A percentile compares a stretch with the other conserved stretches of the same genome.
Conservation (phyloP, 1,284 basidiomycete species). For the Fistulinella cinereoalba region DNA sequence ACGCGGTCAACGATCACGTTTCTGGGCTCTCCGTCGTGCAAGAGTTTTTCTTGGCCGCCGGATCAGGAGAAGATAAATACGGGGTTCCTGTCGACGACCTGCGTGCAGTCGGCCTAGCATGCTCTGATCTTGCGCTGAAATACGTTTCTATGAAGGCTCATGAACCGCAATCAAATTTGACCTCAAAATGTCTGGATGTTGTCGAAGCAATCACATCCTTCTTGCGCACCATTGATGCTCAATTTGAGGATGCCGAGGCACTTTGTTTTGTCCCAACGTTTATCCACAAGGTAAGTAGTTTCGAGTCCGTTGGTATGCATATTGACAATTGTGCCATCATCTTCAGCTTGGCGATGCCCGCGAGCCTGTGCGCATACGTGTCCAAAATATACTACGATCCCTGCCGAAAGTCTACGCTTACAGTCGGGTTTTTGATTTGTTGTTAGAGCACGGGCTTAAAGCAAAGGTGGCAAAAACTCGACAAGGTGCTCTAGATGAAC, state of each 20-base stretch:
- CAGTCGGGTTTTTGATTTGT: slow-evolving; percentile 83
- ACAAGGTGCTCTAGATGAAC: slow-evolving; percentile 81
- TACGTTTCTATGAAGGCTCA: slow-evolving; percentile 90
- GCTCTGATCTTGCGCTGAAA: slow-evolving; percentile 91
- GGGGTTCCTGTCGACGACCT: slow-evolving; percentile 53
- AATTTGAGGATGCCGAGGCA: slow-evolving; percentile 87
- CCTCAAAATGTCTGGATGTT: slow-evolving; percentile 87
- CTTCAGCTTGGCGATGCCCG: slow-evolving; percentile 76
- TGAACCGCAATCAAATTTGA: slow-evolving; percentile 91
- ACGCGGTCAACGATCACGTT: slow-evolving; percentile 91
- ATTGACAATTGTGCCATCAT: slow-evolving; percentile 1
- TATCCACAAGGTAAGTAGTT: slow-evolving; percentile 73
- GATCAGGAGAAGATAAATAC: slow-evolving; percentile 58
- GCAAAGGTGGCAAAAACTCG: slow-evolving; percentile 90
- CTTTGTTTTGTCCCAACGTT: slow-evolving; percentile 88
- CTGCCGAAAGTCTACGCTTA: slow-evolving; percentile 83
- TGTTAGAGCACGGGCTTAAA: slow-evolving; percentile 83
- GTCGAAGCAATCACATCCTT: slow-evolving; percentile 79
- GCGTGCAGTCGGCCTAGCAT: slow-evolving; percentile 77
- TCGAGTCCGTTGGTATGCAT: neutral
- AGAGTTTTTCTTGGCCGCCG: slow-evolving; percentile 68
- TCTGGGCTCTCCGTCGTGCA: slow-evolving; percentile 71
- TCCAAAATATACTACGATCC: slow-evolving; percentile 69
- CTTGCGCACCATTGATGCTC: slow-evolving; percentile 69
- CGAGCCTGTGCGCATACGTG: slow-evolving; percentile 69